Evolutionary conservation across 2,329 filamentous ascomycete genomes (phyloP), one percentile per base, ranked within the genome.

Genomic region (Helotiales sp.): DNA sequence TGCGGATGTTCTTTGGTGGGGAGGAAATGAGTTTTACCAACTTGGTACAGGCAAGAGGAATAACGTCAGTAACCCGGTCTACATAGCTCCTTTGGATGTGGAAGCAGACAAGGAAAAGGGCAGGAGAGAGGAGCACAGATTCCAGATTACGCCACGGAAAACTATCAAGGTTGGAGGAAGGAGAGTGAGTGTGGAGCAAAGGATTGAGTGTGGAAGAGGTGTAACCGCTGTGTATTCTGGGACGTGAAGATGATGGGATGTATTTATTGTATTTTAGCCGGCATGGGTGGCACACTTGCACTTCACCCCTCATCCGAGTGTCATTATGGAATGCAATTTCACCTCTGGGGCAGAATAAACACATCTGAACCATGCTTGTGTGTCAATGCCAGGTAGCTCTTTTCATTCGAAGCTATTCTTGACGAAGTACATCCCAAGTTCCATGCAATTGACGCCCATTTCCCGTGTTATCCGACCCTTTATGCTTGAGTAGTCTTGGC

Each of bases 1-100:
- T 49, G 86, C 89, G 4, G 95, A 98, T 71, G 87, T 93, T 29
- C 73, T 98, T 1, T 96, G 91, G 79, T 99, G 93, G 91, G 95
- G 95, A 61, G 91, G 91, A 53, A 99, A 98, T 69, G 93, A 98
- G 76, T 84, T 88, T 71, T 97, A 89, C 73, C 95, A 99, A 75
- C 83, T 99, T 25, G 95, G 95, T 12, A 97, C 89, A 0, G 93
- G 95, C 27, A 96, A 89, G 78, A 79, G 93, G 61, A 95, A 85
- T 68, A 98, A 98, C 69, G 70, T 89, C 9, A 83, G 84, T 52
- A 80, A 81, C 12, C 95, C 95, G 1, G 80, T 81, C 1, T 93
- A 96, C 70, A 91, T 97, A 53, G 84, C 85, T 30, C 88, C 91
- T 13, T 73, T 93, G 40, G 91, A 96, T 61, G 75, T 79, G 12